Evolutionary conservation across 2,329 filamentous ascomycete species (phyloP), one percentile per base, ranked within the genome.

Genomic region (Trichoderma sp.): DNA sequence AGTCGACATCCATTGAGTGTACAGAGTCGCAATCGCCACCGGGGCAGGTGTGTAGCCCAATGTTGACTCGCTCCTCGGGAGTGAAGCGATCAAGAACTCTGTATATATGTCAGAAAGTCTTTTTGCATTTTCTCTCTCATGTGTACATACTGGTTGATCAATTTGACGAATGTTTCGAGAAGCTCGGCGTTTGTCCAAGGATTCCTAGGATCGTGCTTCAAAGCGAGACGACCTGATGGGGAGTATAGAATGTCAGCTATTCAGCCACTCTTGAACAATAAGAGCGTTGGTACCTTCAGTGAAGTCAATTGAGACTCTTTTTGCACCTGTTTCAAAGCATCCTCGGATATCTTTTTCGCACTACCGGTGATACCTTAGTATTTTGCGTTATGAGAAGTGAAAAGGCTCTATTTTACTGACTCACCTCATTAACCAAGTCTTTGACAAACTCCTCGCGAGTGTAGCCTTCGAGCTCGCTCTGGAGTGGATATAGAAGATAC

Each of bases 301-400:
- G 36, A 73, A 73, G 36, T 73, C 71, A 55, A 73, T 71, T 17
- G 66, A 70, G 17, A 73, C 71, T 28, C 73, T 36, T n/a, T 63
- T 63, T 9, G 73, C 73, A 32, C 73, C 73, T 17, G 71, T 32
- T 17, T 28, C 64, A 26, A 73, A 73, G 30, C 71, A 72, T 23
- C 71, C 73, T 7, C 73, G 63, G 23, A 73, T 73, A 15, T 73
- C 73, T 34, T 73, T 73, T 20, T 70, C 71, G 50, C 73, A 73
- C 69, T 70, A 17, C 20, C 23, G 6, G 2, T 32, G 32, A 0
- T 8, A 12, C 6, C 2, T 70, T 34, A 55, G 20, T 32, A n/a
- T 20, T n/a, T 17, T 28, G 11, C 4, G 13, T 36, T 7, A 12
- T 6, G 4, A 1, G 5, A 43, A 34, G 1, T 23, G 20, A 9